Evolutionary conservation across 2,329 filamentous ascomycete genomes (phyloP), one percentile per base, ranked within the genome.

Genomic region (Rasamsonia emersonii): DNA sequence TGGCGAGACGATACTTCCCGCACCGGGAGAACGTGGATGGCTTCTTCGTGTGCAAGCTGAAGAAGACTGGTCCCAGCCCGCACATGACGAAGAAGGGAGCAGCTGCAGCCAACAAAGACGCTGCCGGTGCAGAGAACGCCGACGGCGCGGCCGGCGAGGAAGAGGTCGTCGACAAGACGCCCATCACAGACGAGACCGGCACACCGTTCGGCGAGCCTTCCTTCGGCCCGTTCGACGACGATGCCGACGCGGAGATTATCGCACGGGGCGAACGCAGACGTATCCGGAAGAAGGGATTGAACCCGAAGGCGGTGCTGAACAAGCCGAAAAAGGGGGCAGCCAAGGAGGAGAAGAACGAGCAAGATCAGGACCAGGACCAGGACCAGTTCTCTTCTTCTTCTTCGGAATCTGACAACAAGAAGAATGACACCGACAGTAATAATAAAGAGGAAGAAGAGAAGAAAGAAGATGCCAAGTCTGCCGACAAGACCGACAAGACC

Each of bases 31-130:
- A 95, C 64, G 86, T 98, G 19, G 91, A 96, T 58, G 91, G 91
- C 43, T 98, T 98, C 77, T 98, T 86, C 57, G 91, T 98, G 40
- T 85, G 86, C 51, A 98, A 98, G 62, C 82, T 98, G 64, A 88
- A 93, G 63, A 98, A 98, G 72, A 76, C 76, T 10, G 89, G 77
- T 0, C 82, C 85, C 3, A 84, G 82, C 24, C 79, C 83, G 20
- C 25, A 27, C 4, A 33, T 44, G 17, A 33, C 43, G 19, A 50
- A 50, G 38, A 39, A 32, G 5, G 30, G 26, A 10, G 24, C 23
- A 10, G 16, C 9, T 11, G 30, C 24, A 8, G 28, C 49, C 14
- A 31, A 42, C 7, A 47, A 47, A 3, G 46, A 42, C 18, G 50
- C 42, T 20, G 43, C 44, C 7, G 34, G 46, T 15, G 51, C 56